Base-by-base conservation (phyloP, 2,329 filamentous ascomycete genomes). In the Colletotrichum theobromicola region DNA sequence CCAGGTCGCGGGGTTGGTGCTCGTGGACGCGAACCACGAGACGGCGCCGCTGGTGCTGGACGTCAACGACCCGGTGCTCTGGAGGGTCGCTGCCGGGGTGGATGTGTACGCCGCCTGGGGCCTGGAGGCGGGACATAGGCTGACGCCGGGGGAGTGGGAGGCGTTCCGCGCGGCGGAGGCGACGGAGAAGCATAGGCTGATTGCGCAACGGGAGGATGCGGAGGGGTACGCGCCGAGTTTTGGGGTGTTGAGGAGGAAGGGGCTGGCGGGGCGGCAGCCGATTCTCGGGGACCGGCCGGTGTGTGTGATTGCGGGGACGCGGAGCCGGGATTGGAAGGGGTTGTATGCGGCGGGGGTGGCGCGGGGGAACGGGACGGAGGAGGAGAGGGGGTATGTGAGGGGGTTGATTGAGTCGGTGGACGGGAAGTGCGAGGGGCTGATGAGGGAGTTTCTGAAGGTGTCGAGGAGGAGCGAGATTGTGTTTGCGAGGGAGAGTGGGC, bases 21-120 rank as follows among this genome's bases (percentile, higher is more conserved):
- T 72, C 16, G 69, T 62, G 15, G 62, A 72, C 63, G 69, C 62
- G 15, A 72, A 72, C 35, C 69, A 72, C 13, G 62, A 72, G 35
- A 67, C 62, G 7, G 21, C 35, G 1, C 69, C 69, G 16, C 50
- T 72, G 28, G 62, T 61, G 1, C 9, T 67, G 34, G 24, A 72
- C 21, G 69, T 72, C 7, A 72, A 72, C 12, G 69, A 72, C 7
- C 69, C 55, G 2, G 37, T 53, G 4, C 69, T 72, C 10, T 72
- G 69, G 69, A 32, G 7, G 2, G 28, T 72, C 6, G 69, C 69
- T 21, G 55, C 53, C 2, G 69, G 62, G 3, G 62, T 72, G 5
- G 30, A 72, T 12, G n/a, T 24, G 13, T 72, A 67, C 18, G n/a
- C 53, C 5, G 62, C 62, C 35, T 72, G 62, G 62, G 62, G 69